Evolutionary conservation across 2,329 filamentous ascomycete genomes (phyloP).

Genomic region (Helicocarpus griseus): DNA sequence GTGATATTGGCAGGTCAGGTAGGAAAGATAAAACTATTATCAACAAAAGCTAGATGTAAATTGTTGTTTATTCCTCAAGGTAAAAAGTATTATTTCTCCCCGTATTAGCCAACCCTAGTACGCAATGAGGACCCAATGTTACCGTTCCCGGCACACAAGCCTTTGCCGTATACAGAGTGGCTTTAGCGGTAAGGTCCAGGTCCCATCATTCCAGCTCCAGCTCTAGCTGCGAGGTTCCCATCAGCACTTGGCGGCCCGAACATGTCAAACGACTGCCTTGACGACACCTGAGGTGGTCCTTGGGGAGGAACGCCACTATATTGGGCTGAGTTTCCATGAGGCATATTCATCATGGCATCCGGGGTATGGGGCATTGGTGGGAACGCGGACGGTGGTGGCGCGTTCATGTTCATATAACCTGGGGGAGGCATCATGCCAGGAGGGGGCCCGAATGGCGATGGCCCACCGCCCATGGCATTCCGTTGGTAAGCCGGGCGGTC

Average conservation of each 20-base stretch:
- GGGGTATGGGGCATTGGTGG: constrained; percentile 31
- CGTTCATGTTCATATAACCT: constrained; percentile 33
- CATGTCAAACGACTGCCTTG: constrained; percentile 35
- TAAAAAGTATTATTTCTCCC: not conserved
- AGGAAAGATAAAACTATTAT: not conserved
- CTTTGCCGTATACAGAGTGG: too few relatives aligned
- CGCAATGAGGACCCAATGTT: too few relatives aligned
- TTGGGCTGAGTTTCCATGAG: constrained; percentile 25
- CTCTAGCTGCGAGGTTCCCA: constrained; percentile 6
- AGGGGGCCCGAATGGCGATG: constrained; percentile 25
- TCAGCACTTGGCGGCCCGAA: constrained; percentile 28
- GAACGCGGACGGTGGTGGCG: constrained; percentile 25
- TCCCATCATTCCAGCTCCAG: constrained; percentile 14
- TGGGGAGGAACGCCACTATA: constrained; percentile 29
- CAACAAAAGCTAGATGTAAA: not conserved
- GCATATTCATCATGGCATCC: constrained; percentile 29
- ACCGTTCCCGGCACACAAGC: too few relatives aligned
- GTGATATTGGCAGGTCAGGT: not conserved
- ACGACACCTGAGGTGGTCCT: constrained; percentile 27
- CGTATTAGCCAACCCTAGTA: too few relatives aligned
- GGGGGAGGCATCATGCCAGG: constrained; percentile 38
- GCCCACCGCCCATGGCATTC: constrained; percentile 17
- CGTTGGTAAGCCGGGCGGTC: constrained; percentile 31
- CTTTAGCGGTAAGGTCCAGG: constrained; percentile 14
- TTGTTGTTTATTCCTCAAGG: not conserved